Base-by-base conservation (phyloP, 2,329 filamentous ascomycete species). In the Cadophora luteo-olivacea region DNA sequence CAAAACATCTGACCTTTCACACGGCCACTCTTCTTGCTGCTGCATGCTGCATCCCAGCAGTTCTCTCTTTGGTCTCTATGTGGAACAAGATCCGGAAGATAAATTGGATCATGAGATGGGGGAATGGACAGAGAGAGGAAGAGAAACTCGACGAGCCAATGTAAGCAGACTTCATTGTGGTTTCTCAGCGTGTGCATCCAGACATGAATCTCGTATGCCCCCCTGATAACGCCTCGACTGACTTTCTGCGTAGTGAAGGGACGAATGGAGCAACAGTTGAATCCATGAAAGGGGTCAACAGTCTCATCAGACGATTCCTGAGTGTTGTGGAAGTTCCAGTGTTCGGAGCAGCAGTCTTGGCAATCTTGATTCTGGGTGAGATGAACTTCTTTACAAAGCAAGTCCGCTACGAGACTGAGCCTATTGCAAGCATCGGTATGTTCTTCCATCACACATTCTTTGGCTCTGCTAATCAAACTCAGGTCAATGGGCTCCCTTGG, bases 11-110 rank as follows among this genome's bases (percentile, higher is more conserved):
- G 29, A 85, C 84, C 0, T 90, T 91, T 74, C 84, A 85, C 58
- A 83, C 87, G 0, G 86, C 82, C 0, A 90, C 86, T 9, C 82
- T 91, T 1, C 79, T 91, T 1, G 84, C 87, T 0, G 87, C 88
- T 1, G 89, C 86, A 1, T 90, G 88, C 69, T 91, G 88, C 68
- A 85, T 92, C 2, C 88, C 89, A 0, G 87, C 88, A 0, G 84
- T 91, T 11, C 78, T 91, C 0, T 88, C 86, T 9, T 78, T 91
- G 9, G 80, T 87, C 0, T 88, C 85, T 0, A 90, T 87, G 78
- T 88, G 86, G 84, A 85, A 87, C 70, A 90, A 88, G 73, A 89
- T 91, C 4, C 77, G 89, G 1, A 84, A 89, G 69, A 83, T 85
- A 61, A 90, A 90, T 68, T 89, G 86, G 86, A 86, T 82, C 70